Evolutionary conservation across 495 filamentous ascomycete genomes (phyloP).

Genomic region (Penicillium malachiteum): DNA sequence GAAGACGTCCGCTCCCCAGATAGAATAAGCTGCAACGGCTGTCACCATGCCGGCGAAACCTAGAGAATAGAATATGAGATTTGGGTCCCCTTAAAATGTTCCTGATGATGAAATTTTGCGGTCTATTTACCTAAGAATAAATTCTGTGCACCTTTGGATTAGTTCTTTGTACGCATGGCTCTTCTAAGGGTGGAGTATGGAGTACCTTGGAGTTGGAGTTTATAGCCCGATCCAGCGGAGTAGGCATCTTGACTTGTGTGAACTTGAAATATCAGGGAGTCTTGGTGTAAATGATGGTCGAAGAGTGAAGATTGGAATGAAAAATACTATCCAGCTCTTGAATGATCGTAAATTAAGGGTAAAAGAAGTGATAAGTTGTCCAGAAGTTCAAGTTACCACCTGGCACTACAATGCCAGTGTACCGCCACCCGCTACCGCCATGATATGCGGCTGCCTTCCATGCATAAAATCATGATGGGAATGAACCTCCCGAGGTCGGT

Average conservation of each 20-base stretch:
- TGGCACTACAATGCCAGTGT: background rate
- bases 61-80: slow-evolving; percentile 18
- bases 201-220: slow-evolving; percentile 76
- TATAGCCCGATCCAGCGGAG: slow-evolving; percentile 73
- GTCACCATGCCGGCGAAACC: slow-evolving; percentile 80
- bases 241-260: slow-evolving; percentile 51
- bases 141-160: slow-evolving; percentile 37
- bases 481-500: too few species aligned
- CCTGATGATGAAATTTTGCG: background rate
- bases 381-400: background rate
- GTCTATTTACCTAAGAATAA: slow-evolving; percentile 55
- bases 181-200: slow-evolving; percentile 35
- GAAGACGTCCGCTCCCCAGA: slow-evolving; percentile 81
- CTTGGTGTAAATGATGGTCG: too few species aligned
- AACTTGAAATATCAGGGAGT: background rate
- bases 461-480: background rate
- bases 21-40: slow-evolving; percentile 78
- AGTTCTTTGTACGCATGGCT: slow-evolving; percentile 9
- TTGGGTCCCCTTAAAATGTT: background rate
- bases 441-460: slow-evolving; percentile 1
- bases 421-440: slow-evolving; percentile 19
- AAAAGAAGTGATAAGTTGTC: slow-evolving; percentile 7
- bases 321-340: background rate
- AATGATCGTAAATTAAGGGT: background rate
- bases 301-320: background rate